Percentiles rank a stretch among this genome's conserved stretches.
phyloP scores from a whole-genome alignment of 2,329 filamentous ascomycete species.

The Alternaria burnsii region DNA sequence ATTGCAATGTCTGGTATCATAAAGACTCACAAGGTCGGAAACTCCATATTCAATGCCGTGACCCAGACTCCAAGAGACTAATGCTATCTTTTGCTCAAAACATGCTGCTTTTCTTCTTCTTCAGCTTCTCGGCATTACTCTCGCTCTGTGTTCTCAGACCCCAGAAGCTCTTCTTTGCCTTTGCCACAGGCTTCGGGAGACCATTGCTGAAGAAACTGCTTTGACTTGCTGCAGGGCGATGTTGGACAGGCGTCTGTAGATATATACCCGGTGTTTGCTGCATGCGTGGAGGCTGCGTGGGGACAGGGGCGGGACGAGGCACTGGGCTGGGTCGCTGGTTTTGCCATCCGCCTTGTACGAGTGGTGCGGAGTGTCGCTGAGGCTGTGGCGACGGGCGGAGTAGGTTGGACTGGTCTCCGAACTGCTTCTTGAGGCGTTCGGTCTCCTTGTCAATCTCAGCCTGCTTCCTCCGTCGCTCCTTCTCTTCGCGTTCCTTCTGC shows the following conservation, averaged over 20 bases:
- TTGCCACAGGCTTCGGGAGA: conserved; percentile 35
- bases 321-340: conserved; percentile 17
- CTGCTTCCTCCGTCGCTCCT: conserved; percentile 63
- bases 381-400: conserved; percentile 28
- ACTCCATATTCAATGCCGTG: conserved; percentile 4
- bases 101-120: conserved; percentile 57
- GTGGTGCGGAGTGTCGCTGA: conserved; percentile 36
- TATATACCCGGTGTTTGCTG: conserved; percentile 36
- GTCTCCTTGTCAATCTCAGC: conserved; percentile 75
- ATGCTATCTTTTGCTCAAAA: conserved; percentile 40
- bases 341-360: conserved; percentile 27
- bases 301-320: conserved; percentile 23
- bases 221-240: conserved; percentile 40
- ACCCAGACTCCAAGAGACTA: conserved; percentile 9
- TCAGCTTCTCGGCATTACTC: conserved; percentile 43
- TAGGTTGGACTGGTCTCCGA: conserved; percentile 60
- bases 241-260: conserved; percentile 36
- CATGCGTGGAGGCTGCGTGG: conserved; percentile 26
- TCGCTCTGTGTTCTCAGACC: conserved; percentile 46
- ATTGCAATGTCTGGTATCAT: conserved; percentile 6
- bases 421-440: conserved; percentile 72
- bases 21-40: conserved; percentile 1
- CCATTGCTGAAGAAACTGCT: conserved; percentile 50
- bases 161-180: conserved; percentile 52
- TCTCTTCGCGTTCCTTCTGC: conserved; percentile 72